Conservation (phyloP, 306 rosid genomes). For the Cicer pinnatifidum region DNA sequence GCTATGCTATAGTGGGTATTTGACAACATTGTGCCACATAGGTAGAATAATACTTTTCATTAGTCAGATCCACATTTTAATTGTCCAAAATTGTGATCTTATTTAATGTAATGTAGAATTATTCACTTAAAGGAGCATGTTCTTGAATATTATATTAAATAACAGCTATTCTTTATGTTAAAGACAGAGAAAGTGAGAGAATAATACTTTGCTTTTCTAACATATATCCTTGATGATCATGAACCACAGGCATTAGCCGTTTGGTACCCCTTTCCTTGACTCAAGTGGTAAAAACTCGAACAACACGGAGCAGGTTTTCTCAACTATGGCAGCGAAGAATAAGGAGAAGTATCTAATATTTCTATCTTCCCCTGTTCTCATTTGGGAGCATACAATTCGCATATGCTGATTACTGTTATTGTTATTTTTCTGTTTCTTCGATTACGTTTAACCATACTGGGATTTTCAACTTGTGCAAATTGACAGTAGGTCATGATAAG, state of each 20-base stretch:
- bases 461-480: constrained; percentile 19
- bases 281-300: constrained; percentile 97
- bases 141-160: not conserved
- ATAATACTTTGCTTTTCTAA: constrained; percentile 23
- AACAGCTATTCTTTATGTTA: not conserved
- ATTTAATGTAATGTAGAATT: not conserved
- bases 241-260: constrained; percentile 85
- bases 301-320: constrained; percentile 98
- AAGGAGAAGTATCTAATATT: constrained; percentile 76
- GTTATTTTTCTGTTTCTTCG: constrained; percentile 2
- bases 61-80: not conserved
- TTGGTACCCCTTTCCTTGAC: constrained; percentile 94
- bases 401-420: not conserved
- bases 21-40: no score
- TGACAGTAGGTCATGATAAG: constrained; percentile 6
- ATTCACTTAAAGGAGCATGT: not conserved
- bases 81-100: not conserved
- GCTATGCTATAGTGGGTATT: no score
- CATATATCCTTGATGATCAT: constrained; percentile 22
- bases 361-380: constrained; percentile 42
- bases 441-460: constrained; percentile 5
- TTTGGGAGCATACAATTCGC: constrained; percentile 1
- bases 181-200: not conserved
- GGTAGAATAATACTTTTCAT: not conserved
- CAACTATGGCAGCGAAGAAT: constrained; percentile 90